Base-by-base conservation (phyloP, 345 rosid species). In the Noccaea caerulescens region DNA sequence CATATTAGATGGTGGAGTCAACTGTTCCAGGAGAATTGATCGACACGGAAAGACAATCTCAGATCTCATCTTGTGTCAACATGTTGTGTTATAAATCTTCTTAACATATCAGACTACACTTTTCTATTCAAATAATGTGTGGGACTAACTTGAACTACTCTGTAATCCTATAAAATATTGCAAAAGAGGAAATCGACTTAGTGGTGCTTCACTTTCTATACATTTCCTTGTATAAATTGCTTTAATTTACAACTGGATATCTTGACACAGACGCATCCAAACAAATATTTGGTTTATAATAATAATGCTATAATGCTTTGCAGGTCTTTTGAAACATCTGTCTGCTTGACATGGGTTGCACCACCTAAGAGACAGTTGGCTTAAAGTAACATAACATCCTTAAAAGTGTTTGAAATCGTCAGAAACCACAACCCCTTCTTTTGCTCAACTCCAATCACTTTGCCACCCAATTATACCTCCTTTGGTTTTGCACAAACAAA, bases 11-110 rank as follows among this genome's bases (percentile, higher is more conserved):
- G 96, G 96, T 4, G 96, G 97, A 4, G 96, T 90, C 79, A 90
- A 88, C 74, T 91, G 97, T 79, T 88, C 97, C 47, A 77, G 97
- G 69, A 93, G 96, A 82, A 90, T 93, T 42, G 96, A 90, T 71
- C 82, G 97, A 14, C 96, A 90, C 52, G 97, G 96, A 44, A 87
- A 90, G 84, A 82, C 93, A 43, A 81, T 83, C 66, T 93, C 96
- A 1, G 92, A 90, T 79, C 87, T 90, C 66, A 77, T 93, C 59
- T 61, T 90, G 72, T 83, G 78, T 64, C 94, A 86, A 76, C 82
- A 77, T 46, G 85, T 88, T 51, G 81, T 83, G 66, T 74, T 88
- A 55, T 88, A 52, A 82, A 78, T 61, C 66, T 20, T 51, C 53
- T 63, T 20, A 38, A 14, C 44, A 42, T 33, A 34, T 43, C n/a